Evolutionary conservation across 2,329 filamentous ascomycete genomes (phyloP), one percentile per base, ranked within the genome.

Genomic region (Amauroascus niger): DNA sequence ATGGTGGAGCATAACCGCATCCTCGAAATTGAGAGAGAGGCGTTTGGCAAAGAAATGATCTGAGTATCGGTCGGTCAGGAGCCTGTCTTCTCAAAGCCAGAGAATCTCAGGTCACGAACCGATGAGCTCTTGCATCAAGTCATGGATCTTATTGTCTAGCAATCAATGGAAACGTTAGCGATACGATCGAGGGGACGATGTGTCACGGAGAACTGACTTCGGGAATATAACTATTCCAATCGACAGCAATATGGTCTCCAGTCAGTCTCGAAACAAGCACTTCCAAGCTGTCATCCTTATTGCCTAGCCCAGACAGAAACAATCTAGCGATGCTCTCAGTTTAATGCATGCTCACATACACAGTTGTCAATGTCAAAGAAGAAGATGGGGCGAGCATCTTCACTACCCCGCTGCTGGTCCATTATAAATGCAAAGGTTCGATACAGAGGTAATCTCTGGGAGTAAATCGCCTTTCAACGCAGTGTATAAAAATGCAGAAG

Each of bases 321-420:
- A 35, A 16, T 18, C 46, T 28, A 24, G 46, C 26, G 43, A 13
- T 32, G 9, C 13, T 22, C 28, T 18, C n/a, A 18, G 11, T 24
- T 39, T 6, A 20, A 46, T 11, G 22, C 54, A 35, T 30, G 22
- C 43, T 13, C 20, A 74, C 79, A 59, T 75, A 83, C 80, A 71
- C 94, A 98, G 67, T 98, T 98, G 76, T 98, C 93, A 65, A 98
- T 97, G 67, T 98, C 93, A 66, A 96, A 97, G 69, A 81, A 83
- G 68, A 83, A 79, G 18, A 87, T 76, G 1, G 77, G 76, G 58
- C 79, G 68, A 57, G 64, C 61, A 59, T 75, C 70, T 56, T 47
- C 18, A 22, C 28, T 30, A 28, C 32, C 50, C 41, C 32, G 32
- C 30, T 37, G 40, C 22, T 32, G 26, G 39, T 39, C 40, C 41